Conservation (phyloP, 305 asterid species). For the Rubia balearica region DNA sequence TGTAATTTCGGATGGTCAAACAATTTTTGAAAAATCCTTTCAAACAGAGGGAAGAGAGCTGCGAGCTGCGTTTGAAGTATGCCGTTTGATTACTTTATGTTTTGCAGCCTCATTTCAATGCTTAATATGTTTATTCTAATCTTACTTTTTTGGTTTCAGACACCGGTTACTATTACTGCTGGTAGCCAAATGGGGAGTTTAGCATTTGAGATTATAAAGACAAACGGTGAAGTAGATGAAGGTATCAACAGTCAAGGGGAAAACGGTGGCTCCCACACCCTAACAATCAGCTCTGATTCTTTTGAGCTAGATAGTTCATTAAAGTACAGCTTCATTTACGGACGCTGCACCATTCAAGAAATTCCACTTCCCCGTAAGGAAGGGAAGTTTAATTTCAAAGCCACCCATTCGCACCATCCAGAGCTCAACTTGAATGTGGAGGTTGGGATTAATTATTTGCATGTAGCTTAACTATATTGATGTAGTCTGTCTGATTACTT, state of each 20-base stretch:
- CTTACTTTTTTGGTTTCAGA: background rate
- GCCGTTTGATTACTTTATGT: background rate
- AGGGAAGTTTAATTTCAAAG: background rate
- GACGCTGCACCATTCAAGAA: slow-evolving; percentile 2
- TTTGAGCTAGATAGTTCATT: background rate
- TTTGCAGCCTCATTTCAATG: background rate
- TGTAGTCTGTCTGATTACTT: background rate
- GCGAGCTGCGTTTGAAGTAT: background rate
- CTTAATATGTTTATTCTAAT: background rate
- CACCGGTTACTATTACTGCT: background rate
- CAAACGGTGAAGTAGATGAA: background rate
- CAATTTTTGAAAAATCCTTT: background rate
- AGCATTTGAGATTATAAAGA: background rate
- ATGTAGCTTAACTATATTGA: background rate
- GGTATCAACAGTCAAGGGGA: background rate
- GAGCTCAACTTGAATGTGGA: background rate
- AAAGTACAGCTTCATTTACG: background rate
- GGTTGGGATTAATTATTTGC: background rate
- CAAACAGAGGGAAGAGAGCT: slow-evolving; percentile 4
- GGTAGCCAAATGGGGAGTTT: background rate
- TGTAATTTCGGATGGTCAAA: background rate
- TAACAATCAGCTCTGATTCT: background rate
- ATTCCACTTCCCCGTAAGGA: background rate
- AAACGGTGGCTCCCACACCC: background rate
- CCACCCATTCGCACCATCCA: slow-evolving; percentile 4